Evolutionary conservation across 371 early-diverging fungal species (phyloP).

Genomic region (Sanchytrium tribonematis): DNA sequence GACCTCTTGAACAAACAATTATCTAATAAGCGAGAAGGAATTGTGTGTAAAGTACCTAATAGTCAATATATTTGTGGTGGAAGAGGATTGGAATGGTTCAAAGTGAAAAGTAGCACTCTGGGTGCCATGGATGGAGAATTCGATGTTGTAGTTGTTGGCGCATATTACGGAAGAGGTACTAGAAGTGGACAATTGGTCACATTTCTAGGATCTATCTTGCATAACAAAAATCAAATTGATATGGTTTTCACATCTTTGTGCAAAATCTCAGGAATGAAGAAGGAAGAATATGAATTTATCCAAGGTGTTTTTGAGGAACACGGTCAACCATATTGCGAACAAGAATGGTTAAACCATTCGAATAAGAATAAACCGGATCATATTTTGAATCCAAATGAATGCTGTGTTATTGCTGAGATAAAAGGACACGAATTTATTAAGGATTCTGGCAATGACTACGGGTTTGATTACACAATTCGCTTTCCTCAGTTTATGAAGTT

Average conservation of each 20-base stretch:
- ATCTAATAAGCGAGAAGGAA: background rate
- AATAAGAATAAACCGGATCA: background rate
- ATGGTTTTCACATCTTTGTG: background rate
- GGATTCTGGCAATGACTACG: background rate
- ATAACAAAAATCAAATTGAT: background rate
- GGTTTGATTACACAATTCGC: background rate
- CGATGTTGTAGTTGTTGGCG: background rate
- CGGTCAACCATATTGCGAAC: background rate
- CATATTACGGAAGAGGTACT: background rate
- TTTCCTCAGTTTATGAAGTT: background rate
- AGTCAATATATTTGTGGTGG: background rate
- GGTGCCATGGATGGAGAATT: background rate
- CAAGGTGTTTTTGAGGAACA: background rate
- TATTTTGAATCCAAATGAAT: background rate
- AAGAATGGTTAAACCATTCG: background rate
- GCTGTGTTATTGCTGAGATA: background rate
- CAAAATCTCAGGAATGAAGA: background rate
- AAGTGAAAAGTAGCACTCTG: background rate
- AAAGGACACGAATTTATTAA: background rate
- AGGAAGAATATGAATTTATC: background rate
- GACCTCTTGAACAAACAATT: background rate
- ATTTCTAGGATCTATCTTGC: background rate
- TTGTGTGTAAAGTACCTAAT: background rate
- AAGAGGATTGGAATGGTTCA: background rate
- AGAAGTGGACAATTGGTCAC: background rate